These are phyloP conservation scores for Solanum pinnatisectum DNA, from an alignment of 257 asterid species.

Conservation along the genomic window DNA sequence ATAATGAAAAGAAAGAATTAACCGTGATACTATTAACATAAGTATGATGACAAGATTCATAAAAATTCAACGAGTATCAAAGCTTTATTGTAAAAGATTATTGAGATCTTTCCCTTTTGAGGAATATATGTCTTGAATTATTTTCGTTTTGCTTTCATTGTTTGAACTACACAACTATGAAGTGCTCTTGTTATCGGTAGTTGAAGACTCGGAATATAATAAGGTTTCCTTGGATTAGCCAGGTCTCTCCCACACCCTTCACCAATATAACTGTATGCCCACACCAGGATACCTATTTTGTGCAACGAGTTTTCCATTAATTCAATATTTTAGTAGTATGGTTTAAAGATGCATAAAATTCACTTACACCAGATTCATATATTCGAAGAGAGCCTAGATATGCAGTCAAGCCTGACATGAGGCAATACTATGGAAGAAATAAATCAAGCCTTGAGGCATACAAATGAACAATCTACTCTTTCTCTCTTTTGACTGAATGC, in stretches of 20 bases:
- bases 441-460: not conserved
- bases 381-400: not conserved
- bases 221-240: not conserved
- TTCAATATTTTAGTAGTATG: not conserved
- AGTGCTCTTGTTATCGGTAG: not conserved
- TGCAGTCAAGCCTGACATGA: not conserved
- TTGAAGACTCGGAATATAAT: not conserved
- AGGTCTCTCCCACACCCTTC: not conserved
- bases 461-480: not conserved
- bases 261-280: not conserved
- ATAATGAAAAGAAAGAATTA: not conserved
- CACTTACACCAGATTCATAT: not conserved
- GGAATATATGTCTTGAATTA: not conserved
- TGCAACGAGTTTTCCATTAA: not conserved
- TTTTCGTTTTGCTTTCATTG: not conserved
- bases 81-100: not conserved
- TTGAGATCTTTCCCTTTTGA: not conserved
- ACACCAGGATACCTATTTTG: not conserved
- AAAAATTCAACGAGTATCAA: not conserved
- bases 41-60: not conserved
- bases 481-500: not conserved
- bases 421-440: not conserved
- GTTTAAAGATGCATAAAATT: not conserved
- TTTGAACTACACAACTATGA: not conserved
- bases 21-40: not conserved